phyloP scores from a whole-genome alignment of 2,329 filamentous ascomycete species.

The Epichloe festucae region DNA sequence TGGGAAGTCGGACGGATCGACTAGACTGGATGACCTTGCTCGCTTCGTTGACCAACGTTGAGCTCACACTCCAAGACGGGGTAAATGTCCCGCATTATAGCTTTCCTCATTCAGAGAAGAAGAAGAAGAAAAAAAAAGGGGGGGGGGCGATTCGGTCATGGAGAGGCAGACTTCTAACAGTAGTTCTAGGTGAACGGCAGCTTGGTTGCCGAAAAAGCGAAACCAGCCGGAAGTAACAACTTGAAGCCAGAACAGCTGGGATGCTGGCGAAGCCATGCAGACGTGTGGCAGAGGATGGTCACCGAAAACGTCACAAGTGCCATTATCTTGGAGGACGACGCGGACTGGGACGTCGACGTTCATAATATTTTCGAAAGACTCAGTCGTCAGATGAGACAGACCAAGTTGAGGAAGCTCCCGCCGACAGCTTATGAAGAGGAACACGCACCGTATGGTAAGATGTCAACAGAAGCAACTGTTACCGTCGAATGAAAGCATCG shows the following conservation, averaged over 20 bases:
- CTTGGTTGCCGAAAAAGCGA: neutral
- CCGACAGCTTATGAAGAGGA: neutral
- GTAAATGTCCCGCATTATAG: neutral
- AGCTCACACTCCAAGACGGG: neutral
- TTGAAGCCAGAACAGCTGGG: neutral
- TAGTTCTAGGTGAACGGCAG: neutral
- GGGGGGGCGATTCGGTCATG: too few species aligned
- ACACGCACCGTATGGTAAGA: conserved; percentile 1
- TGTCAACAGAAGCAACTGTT: too few species aligned
- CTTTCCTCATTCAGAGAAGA: neutral
- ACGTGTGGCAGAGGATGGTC: neutral
- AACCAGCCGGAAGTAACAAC: neutral
- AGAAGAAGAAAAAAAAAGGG: too few species aligned
- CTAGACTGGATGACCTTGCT: conserved; percentile 2
- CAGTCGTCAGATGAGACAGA: neutral
- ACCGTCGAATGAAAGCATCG: too few species aligned
- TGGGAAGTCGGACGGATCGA: neutral
- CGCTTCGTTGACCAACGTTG: neutral
- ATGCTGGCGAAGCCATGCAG: conserved; percentile 2
- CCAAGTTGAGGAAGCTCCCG: neutral
- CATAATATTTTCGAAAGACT: neutral
- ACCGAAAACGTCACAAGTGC: neutral
- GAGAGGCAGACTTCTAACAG: neutral
- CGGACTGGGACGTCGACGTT: conserved; percentile 1
- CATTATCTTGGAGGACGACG: conserved; percentile 2